Base-by-base conservation (phyloP, 2,329 filamentous ascomycete genomes). In the Aspergillus proliferans region DNA sequence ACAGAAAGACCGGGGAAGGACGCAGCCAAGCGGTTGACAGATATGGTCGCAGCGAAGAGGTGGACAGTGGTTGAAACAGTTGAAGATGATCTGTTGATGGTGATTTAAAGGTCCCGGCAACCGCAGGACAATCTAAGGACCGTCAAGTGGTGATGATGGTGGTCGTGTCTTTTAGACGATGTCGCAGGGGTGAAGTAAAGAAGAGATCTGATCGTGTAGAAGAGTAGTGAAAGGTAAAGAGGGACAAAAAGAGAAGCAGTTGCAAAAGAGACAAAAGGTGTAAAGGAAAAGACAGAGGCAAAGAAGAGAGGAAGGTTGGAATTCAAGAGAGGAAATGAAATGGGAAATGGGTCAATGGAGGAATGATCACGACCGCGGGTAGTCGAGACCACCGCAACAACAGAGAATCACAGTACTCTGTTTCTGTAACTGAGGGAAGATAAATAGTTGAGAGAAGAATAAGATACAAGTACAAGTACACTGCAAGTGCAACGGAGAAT, bases 151-250 rank as follows among this genome's bases (percentile, higher is more conserved):
- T 30, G 26, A 30, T 30, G 26, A 30, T 30, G 9, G 10, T 30
- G 9, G 26, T 30, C 26, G 26, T 30, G 26, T 30, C 26, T 30
- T 12, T 12, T 12, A 5, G 10, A 30, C 47, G 51, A 48, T 52
- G 53, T 50, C 47, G 52, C 46, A 48, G 49, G 47, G 50, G 49
- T 46, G 49, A 53, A 54, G 47, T 50, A 49, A 56, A 52, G 36
- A 52, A 51, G 48, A 45, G 33, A 24, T 45, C 42, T 34, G 47
- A 52, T 58, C 46, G 38, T 30, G 9, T 30, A 10, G 9, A 30
- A 30, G 26, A 30, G 26, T 47, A 30, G 26, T 47, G 41, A 26
- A 10, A 22, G 47, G 30, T 38, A 47, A 24, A 45, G 43, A 48
- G 38, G 33, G 42, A 28, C 10, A 43, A 12, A 39, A 34, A 24